A percentile compares a stretch with the other conserved stretches of the same genome.
Evolutionary conservation across 2,329 filamentous ascomycete species (phyloP).

Genomic region (Xylaria sp.): DNA sequence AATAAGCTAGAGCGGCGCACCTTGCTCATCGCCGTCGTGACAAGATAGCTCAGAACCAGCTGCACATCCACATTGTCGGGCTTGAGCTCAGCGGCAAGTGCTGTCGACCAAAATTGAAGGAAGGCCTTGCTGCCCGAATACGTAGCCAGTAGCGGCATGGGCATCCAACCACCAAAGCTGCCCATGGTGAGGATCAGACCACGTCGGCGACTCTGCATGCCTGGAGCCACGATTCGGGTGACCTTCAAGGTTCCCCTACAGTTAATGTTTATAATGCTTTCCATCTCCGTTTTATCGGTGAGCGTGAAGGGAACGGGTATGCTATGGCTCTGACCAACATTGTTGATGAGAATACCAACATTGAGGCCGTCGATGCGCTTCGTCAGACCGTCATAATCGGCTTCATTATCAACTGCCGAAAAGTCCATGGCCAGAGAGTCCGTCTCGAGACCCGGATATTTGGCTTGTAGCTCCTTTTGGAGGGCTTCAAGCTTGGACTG

Average conservation of each 20-base stretch:
- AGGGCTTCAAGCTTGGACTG: conserved; percentile 86
- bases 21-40: conserved; percentile 98
- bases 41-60: conserved; percentile 89
- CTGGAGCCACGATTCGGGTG: conserved; percentile 84
- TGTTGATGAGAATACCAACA: conserved; percentile 91
- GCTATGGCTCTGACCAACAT: conserved; percentile 92
- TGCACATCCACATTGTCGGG: conserved; percentile 87
- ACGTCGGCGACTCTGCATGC: conserved; percentile 83
- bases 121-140: conserved; percentile 99
- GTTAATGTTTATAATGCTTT: conserved; percentile 94
- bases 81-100: conserved; percentile 84
- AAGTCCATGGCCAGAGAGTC: conserved; percentile 94
- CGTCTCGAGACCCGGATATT: conserved; percentile 74
- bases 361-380: conserved; percentile 77
- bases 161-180: conserved; percentile 91
- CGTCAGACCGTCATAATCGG: conserved; percentile 80
- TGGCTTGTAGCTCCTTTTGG: conserved; percentile 76
- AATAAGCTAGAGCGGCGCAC: conserved; percentile 80
- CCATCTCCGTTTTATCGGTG: conserved; percentile 81
- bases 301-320: conserved; percentile 90
- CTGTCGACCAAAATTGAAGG: conserved; percentile 93
- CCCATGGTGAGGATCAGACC: conserved; percentile 97
- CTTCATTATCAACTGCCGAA: conserved; percentile 73
- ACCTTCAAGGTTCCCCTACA: conserved; percentile 89
- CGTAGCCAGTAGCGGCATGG: conserved; percentile 90